Evolutionary conservation across 2,329 filamentous ascomycete genomes (phyloP), one percentile per base, ranked within the genome.

Genomic region (Celoporthe dispersa): DNA sequence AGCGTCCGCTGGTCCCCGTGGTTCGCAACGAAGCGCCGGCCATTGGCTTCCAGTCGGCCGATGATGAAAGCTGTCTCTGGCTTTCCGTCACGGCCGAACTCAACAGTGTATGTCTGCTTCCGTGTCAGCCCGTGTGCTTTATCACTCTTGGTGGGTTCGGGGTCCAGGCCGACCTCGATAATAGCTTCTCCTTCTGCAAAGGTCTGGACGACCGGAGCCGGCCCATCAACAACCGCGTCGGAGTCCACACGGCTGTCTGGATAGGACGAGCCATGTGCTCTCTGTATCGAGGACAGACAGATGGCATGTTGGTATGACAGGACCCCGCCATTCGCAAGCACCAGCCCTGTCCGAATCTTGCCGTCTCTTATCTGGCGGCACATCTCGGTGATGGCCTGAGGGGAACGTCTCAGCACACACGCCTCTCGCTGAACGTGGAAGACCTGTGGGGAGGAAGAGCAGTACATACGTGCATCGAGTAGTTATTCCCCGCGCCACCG

Each of bases 401-500:
- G 39, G 5, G 33, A 60, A 39, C 41, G 31, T 66, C 25, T 39
- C 1, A 60, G 41, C n/a, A 68, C n/a, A n/a, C n/a, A 39, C 64
- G 19, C 31, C 16, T 31, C 28, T 12, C 44, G 16, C 8, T 55
- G n/a, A n/a, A n/a, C n/a, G 7, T 48, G 12, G 5, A 14, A 1
- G 5, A 44, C 3, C 3, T 48, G 8, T n/a, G 8, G 1, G 7
- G 6, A 22, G 1, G 2, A 28, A 37, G 41, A 61, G 6, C 4
- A 19, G 6, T 8, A 78, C 80, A 75, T 77, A 86, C 88, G 79
- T 92, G 90, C 85, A 91, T 88, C 0, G 88, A 90, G 71, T 92
- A 92, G 68, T 92, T 92, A 72, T 92, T 92, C 0, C 90, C 90
- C 7, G 90, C 90, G 0, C 90, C 90, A 0, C 90, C 90, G 70